Percentiles rank a stretch among this genome's conserved stretches.
These are phyloP conservation scores for Globisporangium rhizosaccharum DNA, from an alignment of 352 stramenopile species.

Conservation along the genomic window DNA sequence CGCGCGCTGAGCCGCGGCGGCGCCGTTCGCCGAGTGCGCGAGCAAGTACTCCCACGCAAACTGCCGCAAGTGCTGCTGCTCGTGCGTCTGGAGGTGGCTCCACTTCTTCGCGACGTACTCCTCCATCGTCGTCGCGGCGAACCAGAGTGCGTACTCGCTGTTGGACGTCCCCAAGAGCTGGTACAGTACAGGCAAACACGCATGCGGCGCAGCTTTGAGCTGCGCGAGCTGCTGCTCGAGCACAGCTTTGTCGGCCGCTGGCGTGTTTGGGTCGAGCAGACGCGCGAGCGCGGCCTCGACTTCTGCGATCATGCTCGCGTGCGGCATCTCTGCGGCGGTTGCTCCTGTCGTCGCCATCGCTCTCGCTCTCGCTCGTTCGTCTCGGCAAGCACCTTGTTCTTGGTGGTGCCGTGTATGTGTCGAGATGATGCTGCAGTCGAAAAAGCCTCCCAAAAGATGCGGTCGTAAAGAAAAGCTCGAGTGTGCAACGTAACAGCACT, in stretches of 20 bases:
- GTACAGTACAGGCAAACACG: conserved; percentile 63
- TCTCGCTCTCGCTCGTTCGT: not conserved
- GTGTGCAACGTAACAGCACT: not conserved
- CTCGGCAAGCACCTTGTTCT: not conserved
- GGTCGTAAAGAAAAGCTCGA: not conserved
- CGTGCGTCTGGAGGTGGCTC: conserved; percentile 29
- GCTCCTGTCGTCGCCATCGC: conserved; percentile 2
- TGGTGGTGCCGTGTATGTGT: too few species aligned
- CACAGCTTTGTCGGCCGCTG: conserved; percentile 35
- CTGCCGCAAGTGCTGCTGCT: conserved; percentile 46
- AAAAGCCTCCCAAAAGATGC: not conserved
- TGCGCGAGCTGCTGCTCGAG: conserved; percentile 54
- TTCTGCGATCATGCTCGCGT: conserved; percentile 38
- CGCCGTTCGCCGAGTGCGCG: conserved; percentile 8
- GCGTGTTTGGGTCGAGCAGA: conserved; percentile 55
- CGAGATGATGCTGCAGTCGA: not conserved
- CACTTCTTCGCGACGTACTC: conserved; percentile 70
- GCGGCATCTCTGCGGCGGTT: not conserved
- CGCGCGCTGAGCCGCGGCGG: conserved; percentile 19
- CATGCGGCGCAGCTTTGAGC: conserved; percentile 47
- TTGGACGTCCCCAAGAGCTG: conserved; percentile 49
- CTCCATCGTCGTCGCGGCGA: conserved; percentile 61
- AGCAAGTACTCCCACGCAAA: conserved; percentile 65
- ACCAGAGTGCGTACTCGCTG: conserved; percentile 79
- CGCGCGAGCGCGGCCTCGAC: conserved; percentile 53